A percentile compares a stretch with the other conserved stretches of the same genome.
Conservation (phyloP, 225 moss, liverwort and hornwort genomes). For the Sphagnum tenellum region DNA sequence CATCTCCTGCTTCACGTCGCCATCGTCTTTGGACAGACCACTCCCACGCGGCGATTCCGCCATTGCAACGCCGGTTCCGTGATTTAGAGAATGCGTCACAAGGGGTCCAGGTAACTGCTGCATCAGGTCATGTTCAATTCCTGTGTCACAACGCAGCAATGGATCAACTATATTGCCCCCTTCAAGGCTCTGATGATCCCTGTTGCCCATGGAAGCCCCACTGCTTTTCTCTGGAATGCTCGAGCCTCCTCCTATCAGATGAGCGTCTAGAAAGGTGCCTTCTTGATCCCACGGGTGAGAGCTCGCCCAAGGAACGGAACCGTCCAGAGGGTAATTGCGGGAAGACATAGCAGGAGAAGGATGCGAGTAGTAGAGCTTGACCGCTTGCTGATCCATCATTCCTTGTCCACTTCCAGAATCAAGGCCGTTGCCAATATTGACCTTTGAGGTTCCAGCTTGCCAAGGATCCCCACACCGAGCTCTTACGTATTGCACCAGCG, state of each 20-base stretch:
- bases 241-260: constrained; percentile 45
- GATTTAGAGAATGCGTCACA: constrained; percentile 37
- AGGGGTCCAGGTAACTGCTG: constrained; percentile 47
- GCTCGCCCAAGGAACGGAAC: constrained; percentile 51
- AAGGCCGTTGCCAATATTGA: constrained; percentile 15
- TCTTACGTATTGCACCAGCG: constrained; percentile 49
- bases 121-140: constrained; percentile 45
- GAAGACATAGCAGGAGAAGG: constrained; percentile 20
- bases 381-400: constrained; percentile 65
- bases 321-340: constrained; percentile 45
- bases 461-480: constrained; percentile 46
- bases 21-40: constrained; percentile 69
- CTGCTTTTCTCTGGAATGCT: constrained; percentile 8
- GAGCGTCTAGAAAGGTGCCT: constrained; percentile 64
- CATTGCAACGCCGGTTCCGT: constrained; percentile 41
- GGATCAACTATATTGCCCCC: background rate
- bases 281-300: constrained; percentile 85
- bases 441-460: constrained; percentile 33
- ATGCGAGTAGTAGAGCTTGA: constrained; percentile 58
- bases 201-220: constrained; percentile 1
- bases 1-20: constrained; percentile 91
- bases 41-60: constrained; percentile 68
- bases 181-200: background rate
- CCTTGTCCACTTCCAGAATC: constrained; percentile 24
- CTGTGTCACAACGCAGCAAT: constrained; percentile 12